Percentiles rank a stretch among this genome's conserved stretches.
Evolutionary conservation across 305 asterid genomes (phyloP).

Genomic region (Monarda citriodora): DNA sequence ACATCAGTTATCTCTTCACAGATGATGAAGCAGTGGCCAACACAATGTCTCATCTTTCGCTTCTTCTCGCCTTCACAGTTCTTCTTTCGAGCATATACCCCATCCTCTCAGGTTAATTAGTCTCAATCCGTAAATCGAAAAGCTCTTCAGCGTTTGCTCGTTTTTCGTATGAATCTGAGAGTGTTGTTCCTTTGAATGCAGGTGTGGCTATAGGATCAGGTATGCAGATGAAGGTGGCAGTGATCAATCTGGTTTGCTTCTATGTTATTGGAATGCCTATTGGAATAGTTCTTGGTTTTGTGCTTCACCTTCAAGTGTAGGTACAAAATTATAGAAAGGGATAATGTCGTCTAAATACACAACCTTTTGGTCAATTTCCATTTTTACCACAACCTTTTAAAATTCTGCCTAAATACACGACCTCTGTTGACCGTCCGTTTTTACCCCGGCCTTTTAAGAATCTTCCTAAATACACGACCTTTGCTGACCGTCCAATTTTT

Average conservation of each 20-base stretch:
- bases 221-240: constrained; percentile 55
- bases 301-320: constrained; percentile 43
- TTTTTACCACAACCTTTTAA: no score
- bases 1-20: constrained; percentile 45
- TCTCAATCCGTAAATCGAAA: neutral
- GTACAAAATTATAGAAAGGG: neutral
- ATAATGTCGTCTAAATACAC: no score
- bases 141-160: neutral
- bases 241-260: constrained; percentile 51
- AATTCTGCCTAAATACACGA: no score
- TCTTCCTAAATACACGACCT: no score
- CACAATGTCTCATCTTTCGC: constrained; percentile 41
- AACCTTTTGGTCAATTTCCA: no score
- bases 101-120: constrained; percentile 44
- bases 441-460: no score
- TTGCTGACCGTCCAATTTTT: no score
- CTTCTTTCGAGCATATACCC: constrained; percentile 60
- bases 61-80: constrained; percentile 45
- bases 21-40: constrained; percentile 34
- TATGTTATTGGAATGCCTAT: constrained; percentile 62
- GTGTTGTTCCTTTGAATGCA: constrained; percentile 3
- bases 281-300: constrained; percentile 70
- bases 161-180: neutral
- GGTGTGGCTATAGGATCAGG: constrained; percentile 88
- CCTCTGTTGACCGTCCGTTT: no score